These are phyloP conservation scores for Cytospora schulzeri DNA, from an alignment of 2,329 filamentous ascomycete species.

Conservation along the genomic window DNA sequence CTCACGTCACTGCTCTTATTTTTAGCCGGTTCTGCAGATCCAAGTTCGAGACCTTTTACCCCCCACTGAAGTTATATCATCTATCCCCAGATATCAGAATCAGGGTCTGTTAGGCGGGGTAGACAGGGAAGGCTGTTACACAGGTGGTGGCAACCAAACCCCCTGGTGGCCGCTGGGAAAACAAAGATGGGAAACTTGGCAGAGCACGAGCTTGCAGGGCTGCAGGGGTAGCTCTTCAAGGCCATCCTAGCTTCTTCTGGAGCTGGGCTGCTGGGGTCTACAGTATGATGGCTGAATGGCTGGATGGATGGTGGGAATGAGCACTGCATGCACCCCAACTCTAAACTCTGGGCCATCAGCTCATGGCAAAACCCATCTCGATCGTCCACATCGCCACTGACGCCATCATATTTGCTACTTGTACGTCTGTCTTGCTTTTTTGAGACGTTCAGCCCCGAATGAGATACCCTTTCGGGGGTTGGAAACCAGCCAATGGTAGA, in stretches of 20 bases:
- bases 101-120: constrained; percentile 18
- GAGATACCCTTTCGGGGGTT: neutral
- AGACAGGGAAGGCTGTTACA: constrained; percentile 9
- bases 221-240: constrained; percentile 14
- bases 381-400: constrained; percentile 10
- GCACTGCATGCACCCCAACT: constrained; percentile 3
- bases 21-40: neutral
- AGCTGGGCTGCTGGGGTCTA: no score
- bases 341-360: neutral
- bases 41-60: neutral
- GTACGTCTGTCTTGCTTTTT: constrained; percentile 6
- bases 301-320: neutral
- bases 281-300: no score
- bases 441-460: constrained; percentile 7
- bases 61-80: neutral
- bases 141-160: neutral
- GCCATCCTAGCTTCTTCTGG: neutral
- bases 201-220: constrained; percentile 2
- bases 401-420: constrained; percentile 2
- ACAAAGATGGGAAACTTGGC: constrained; percentile 11
- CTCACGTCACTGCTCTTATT: neutral
- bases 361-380: constrained; percentile 11
- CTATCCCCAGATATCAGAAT: constrained; percentile 16
- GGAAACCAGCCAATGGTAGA: neutral
- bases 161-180: neutral